Base-by-base conservation (phyloP, 179 eudicot species). In the Heliamphora ciliata region DNA sequence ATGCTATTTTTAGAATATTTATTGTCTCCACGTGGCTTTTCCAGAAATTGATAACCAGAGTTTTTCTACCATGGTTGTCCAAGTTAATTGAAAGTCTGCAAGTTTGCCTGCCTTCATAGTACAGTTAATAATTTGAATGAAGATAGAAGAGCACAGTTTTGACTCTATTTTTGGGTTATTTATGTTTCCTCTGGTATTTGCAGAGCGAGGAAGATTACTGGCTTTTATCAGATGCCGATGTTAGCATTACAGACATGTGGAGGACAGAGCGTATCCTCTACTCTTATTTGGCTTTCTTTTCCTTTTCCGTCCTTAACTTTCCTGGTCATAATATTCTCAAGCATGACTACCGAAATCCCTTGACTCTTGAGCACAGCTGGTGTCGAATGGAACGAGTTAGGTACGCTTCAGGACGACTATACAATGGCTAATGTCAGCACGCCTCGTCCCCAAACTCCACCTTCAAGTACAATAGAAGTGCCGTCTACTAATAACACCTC, bases 161-260 rank as follows among this genome's bases (percentile, higher is more conserved):
- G 15, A 80, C 61, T 48, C 10, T 13, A 14, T 58, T 18, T 59
- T 58, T 55, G 56, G 10, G 68, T 21, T 76, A 54, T 77, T 18
- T 52, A 58, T 47, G 61, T 54, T 76, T 47, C 59, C 44, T 77
- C 52, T 82, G 66, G 58, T 56, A 44, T 84, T 76, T 89, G 84
- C 97, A 94, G 98, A 90, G 88, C 78, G 94, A 89, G 82, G 91
- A 91, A 74, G 98, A 94, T 90, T 96, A 96, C 90, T 94, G 95
- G 97, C 86, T 94, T 81, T 81, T 90, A 64, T 91, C 97, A 2
- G 99, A 96, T 82, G 89, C 90, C 1, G 99, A 91, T 80, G 90
- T 96, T 82, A 92, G 96, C 89, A 87, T 94, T 79, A 90, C 99
- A n/a, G 96, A 92, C 87, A 90, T 94, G 90, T 96, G 99, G 99